Evolutionary conservation across 2,329 filamentous ascomycete species (phyloP).

Genomic region (Aspergillus japonicus): DNA sequence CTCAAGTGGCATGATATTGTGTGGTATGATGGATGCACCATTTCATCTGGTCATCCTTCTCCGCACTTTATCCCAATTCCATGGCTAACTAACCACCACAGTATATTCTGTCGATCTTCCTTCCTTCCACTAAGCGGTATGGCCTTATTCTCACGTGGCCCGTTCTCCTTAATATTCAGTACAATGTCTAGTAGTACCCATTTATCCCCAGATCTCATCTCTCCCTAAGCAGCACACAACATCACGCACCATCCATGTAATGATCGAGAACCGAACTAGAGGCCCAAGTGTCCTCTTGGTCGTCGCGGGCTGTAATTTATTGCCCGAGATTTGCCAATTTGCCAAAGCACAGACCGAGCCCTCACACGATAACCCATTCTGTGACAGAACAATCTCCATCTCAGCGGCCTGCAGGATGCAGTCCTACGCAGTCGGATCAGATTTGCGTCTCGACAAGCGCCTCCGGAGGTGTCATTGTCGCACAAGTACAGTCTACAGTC

Average conservation of each 20-base stretch:
- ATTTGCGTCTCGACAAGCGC: not conserved
- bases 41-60: slow-evolving; percentile 1
- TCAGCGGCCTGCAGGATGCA: slow-evolving; percentile 7
- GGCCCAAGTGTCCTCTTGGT: not conserved
- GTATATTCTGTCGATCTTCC: not conserved
- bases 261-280: not conserved
- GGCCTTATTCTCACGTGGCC: not conserved
- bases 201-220: not conserved
- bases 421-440: slow-evolving; percentile 11
- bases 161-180: not conserved
- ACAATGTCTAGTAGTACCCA: not conserved
- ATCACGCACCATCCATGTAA: not conserved
- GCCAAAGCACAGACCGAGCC: slow-evolving; percentile 1
- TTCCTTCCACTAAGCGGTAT: not conserved
- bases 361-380: not conserved
- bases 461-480: not conserved
- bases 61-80: not conserved
- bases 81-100: not conserved
- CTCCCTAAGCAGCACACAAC: not conserved
- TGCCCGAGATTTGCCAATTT: not conserved
- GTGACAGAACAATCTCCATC: not conserved
- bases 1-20: slow-evolving; percentile 6
- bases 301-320: not conserved
- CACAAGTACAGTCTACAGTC: slow-evolving; percentile 5
- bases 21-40: slow-evolving; percentile 4